Evolutionary conservation across 2,329 filamentous ascomycete genomes (phyloP), one percentile per base, ranked within the genome.

Genomic region (Diaporthe sp.): DNA sequence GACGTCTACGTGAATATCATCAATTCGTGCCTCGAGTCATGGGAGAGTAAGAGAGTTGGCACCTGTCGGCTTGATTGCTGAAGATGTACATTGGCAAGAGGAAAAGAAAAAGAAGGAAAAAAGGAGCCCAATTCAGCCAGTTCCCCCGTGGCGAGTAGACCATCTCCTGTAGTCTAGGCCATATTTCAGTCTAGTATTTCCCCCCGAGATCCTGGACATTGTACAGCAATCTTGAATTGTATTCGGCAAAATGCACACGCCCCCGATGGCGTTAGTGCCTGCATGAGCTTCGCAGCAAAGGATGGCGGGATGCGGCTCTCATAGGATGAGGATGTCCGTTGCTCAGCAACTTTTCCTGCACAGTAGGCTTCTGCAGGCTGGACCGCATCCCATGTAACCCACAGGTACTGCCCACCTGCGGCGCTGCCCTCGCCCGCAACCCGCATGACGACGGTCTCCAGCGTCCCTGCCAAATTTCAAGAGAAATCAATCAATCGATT

Each of bases 401-500:
- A 55, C 22, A 69, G 22, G 65, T 69, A 55, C 65, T 31, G n/a
- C 22, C 22, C 62, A 8, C 62, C 46, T 68, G 62, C 62, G 31
- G 28, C 62, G 62, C 46, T 53, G 46, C 62, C 4, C 37, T 44
- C 25, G 39, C n/a, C 37, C 59, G n/a, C 59, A 31, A 65, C n/a
- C 34, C 49, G 34, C 65, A 69, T 69, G 65, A 55, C 65, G 65
- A 55, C n/a, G 34, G 34, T 53, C 65, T 69, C 46, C 65, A 55
- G 49, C 22, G 49, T 28, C 49, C 65, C 65, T 69, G 65, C 65
- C 65, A 55, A 69, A 69, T 69, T 69, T 69, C 49, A 22, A 53
- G 49, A 55, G 65, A 55, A 49, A 65, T 65, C 61, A 69, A 69
- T 69, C 65, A 69, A 69, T 69, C 65, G 31, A 69, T 42, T 69